Percentiles rank a stretch among this genome's conserved stretches.
phyloP scores from a whole-genome alignment of 352 stramenopile species.

The Phytophthora macrochlamydospora region DNA sequence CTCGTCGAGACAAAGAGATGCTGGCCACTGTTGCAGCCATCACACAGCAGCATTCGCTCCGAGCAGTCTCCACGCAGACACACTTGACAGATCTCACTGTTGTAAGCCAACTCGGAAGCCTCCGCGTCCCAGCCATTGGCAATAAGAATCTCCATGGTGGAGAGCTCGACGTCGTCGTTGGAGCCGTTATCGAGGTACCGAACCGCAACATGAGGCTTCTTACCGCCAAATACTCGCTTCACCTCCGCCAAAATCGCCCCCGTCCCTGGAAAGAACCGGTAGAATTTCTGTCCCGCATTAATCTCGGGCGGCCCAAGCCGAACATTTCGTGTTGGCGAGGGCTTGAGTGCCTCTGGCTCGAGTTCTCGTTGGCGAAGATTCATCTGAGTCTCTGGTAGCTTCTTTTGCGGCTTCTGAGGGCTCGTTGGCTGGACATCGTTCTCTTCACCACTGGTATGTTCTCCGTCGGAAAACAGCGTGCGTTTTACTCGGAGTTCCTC shows the following conservation, averaged over 20 bases:
- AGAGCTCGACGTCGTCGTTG: constrained; percentile 61
- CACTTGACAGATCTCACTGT: constrained; percentile 84
- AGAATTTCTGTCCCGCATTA: constrained; percentile 70
- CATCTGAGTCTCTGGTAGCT: constrained; percentile 1
- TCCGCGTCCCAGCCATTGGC: constrained; percentile 80
- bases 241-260: constrained; percentile 69
- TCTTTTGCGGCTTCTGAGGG: constrained; percentile 7
- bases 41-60: constrained; percentile 81
- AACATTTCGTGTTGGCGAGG: constrained; percentile 48
- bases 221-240: constrained; percentile 75
- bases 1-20: constrained; percentile 76
- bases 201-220: constrained; percentile 78
- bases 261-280: constrained; percentile 65
- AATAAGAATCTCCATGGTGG: constrained; percentile 79
- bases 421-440: constrained; percentile 38
- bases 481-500: constrained; percentile 51
- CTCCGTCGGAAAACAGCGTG: constrained; percentile 65
- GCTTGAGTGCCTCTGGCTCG: constrained; percentile 54
- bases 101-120: constrained; percentile 72
- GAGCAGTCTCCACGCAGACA: constrained; percentile 84
- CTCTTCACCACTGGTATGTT: constrained; percentile 62
- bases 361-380: constrained; percentile 27
- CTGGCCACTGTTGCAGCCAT: constrained; percentile 81
- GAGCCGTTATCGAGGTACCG: constrained; percentile 66
- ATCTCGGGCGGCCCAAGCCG: constrained; percentile 64